Evolutionary conservation across 2,329 filamentous ascomycete species (phyloP).

Genomic region (Podosphaera fusca): DNA sequence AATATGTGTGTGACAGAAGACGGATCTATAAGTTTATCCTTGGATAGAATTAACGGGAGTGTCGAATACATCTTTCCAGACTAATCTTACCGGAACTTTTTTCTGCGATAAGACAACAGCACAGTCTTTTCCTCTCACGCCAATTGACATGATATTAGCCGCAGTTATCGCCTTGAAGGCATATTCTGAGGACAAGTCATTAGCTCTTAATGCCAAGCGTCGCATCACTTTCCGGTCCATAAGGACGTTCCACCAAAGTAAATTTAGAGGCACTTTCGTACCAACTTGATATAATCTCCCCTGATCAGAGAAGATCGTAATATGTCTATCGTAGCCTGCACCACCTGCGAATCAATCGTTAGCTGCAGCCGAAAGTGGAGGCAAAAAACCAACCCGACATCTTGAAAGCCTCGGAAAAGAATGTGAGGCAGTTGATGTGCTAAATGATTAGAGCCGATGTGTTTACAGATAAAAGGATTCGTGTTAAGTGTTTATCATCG

Average conservation of each 20-base stretch:
- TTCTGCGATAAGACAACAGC: constrained; percentile 96
- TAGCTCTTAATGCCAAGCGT: constrained; percentile 7
- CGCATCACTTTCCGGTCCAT: too few species aligned
- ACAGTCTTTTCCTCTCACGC: constrained; percentile 87
- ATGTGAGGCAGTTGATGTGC: too few species aligned
- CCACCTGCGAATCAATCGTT: constrained; percentile 30
- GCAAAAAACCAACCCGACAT: constrained; percentile 19
- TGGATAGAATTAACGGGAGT: constrained; percentile 7
- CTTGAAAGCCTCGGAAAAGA: constrained; percentile 5
- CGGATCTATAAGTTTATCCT: constrained; percentile 99
- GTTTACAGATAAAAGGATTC: too few species aligned
- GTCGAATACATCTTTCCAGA: constrained; percentile 2
- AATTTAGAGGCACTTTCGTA: constrained; percentile 25
- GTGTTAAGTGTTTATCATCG: too few species aligned
- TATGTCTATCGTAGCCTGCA: constrained; percentile 92
- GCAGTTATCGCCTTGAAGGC: constrained; percentile 99
- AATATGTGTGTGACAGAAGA: constrained; percentile 94
- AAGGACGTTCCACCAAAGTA: too few species aligned
- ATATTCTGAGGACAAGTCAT: constrained; percentile 52
- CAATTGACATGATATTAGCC: constrained; percentile 95
- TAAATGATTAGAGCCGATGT: too few species aligned
- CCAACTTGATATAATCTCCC: constrained; percentile 98
- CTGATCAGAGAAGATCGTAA: constrained; percentile 98
- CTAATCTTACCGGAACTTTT: constrained; percentile 74
- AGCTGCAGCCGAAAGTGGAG: constrained; percentile 7